Evolutionary conservation across 352 stramenopile species (phyloP).

Genomic region (Aphanomyces cochlioides): DNA sequence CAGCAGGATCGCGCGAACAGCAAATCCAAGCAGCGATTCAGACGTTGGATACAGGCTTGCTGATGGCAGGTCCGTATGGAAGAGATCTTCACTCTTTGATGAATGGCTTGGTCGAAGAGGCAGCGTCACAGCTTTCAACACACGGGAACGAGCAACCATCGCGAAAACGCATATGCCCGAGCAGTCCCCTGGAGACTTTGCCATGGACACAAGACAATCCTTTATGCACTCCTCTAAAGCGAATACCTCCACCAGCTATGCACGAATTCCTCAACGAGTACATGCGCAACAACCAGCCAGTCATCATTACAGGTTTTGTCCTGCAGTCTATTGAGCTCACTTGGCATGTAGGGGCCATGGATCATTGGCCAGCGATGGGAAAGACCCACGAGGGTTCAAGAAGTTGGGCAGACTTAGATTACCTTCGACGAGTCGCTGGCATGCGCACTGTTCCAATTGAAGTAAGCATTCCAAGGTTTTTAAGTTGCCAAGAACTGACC

Average conservation of each 20-base stretch:
- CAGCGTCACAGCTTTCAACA: background rate
- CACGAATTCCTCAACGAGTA: conserved; percentile 47
- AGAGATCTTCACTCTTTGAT: conserved; percentile 51
- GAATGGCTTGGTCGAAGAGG: conserved; percentile 34
- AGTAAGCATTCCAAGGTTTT: conserved; percentile 32
- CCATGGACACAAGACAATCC: background rate
- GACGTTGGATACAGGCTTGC: conserved; percentile 44
- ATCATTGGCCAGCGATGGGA: conserved; percentile 77
- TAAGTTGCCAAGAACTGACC: background rate
- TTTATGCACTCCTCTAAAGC: conserved; percentile 25
- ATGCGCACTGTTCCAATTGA: conserved; percentile 77
- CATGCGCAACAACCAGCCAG: conserved; percentile 59
- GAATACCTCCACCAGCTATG: conserved; percentile 48
- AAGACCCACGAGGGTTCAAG: conserved; percentile 34
- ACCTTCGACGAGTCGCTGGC: conserved; percentile 67
- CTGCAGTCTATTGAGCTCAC: background rate
- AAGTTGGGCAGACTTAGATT: conserved; percentile 59
- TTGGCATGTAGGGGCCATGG: conserved; percentile 51
- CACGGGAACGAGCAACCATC: background rate
- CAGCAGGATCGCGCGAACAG: conserved; percentile 13
- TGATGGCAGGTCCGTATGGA: conserved; percentile 64
- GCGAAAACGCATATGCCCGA: no score
- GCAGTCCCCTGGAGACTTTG: no score
- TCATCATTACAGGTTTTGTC: conserved; percentile 54
- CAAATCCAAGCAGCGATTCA: background rate